Base-by-base conservation (phyloP, 371 early-diverging fungal genomes). In the Syncephalastrum monosporum region DNA sequence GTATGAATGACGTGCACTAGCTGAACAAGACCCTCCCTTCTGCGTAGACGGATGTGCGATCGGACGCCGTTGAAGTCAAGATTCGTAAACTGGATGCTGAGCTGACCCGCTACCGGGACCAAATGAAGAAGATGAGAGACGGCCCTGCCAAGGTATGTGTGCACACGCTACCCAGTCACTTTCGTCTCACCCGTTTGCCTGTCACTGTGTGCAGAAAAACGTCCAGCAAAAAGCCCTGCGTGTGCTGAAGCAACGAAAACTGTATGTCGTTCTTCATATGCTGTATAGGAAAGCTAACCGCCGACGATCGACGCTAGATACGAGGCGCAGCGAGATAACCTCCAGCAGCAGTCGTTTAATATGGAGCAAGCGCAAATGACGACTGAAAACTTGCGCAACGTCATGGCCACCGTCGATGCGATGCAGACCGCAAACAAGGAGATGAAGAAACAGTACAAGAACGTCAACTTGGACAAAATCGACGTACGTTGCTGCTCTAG, bases 321-420 rank as follows among this genome's bases (percentile, higher is more conserved):
- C 69, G 97, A 97, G 68, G 77, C 82, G 23, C 97, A 97, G 69
- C 83, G 92, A 53, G 95, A 96, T 53, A 92, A 93, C 57, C 81
- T 97, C 24, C 90, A 89, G 71, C 92, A 93, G 65, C 96, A 97
- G 70, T 86, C 95, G 17, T 97, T 95, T 69, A 97, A 95, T 79
- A 96, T 98, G 96, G 98, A 98, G 71, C 95, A 95, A 78, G 92
- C 96, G 14, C 76, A 81, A 50, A 91, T 96, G 82, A 89, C 96
- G 14, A 93, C 93, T 0, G 98, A 98, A 53, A 97, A 96, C 72
- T 68, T 98, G 50, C 91, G 91, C 53, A 94, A 94, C 68, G 96
- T 96, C 6, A 79, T 93, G 82, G 83, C 89, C 4, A 94, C 96
- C 3, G 86, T 97, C 42, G 92, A 96, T 72, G 97, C 97, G 12